Percentiles rank a stretch among this genome's conserved stretches.
Conservation (phyloP, 2,329 filamentous ascomycete species). For the Metarhizium humberi region DNA sequence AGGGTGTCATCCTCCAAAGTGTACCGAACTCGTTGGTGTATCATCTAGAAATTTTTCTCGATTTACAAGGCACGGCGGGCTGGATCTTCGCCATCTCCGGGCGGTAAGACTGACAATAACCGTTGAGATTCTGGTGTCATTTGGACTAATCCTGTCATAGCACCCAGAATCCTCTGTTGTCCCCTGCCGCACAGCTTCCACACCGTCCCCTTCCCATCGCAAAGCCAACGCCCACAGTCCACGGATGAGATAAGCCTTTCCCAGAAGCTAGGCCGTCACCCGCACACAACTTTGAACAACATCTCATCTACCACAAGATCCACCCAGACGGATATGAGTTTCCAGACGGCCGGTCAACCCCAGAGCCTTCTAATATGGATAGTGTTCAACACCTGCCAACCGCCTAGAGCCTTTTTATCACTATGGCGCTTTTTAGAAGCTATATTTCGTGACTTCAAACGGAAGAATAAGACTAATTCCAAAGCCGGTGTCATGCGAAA, state of each 20-base stretch:
- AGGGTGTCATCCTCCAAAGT: not conserved
- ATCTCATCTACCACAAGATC: not conserved
- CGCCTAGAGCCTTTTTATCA: not conserved
- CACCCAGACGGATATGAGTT: not conserved
- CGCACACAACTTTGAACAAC: slow-evolving; percentile 3
- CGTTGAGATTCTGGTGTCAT: not conserved
- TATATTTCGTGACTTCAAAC: not conserved
- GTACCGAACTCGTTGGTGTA: not conserved
- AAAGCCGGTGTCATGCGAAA: not conserved
- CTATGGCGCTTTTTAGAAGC: not conserved
- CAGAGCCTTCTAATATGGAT: not conserved
- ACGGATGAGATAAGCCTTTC: not conserved
- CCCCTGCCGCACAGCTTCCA: not conserved
- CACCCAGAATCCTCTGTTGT: not conserved
- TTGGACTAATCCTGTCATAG: not conserved
- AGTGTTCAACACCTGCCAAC: not conserved
- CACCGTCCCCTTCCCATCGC: not conserved
- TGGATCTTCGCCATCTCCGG: not conserved
- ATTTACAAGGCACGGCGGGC: not conserved
- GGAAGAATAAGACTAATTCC: not conserved
- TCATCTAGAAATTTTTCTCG: not conserved
- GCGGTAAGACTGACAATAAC: not conserved
- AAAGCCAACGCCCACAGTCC: not conserved
- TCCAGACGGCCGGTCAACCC: not conserved
- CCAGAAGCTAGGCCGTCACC: not conserved